Evolutionary conservation across 306 rosid species (phyloP).

Genomic region (Rubus idaeus): DNA sequence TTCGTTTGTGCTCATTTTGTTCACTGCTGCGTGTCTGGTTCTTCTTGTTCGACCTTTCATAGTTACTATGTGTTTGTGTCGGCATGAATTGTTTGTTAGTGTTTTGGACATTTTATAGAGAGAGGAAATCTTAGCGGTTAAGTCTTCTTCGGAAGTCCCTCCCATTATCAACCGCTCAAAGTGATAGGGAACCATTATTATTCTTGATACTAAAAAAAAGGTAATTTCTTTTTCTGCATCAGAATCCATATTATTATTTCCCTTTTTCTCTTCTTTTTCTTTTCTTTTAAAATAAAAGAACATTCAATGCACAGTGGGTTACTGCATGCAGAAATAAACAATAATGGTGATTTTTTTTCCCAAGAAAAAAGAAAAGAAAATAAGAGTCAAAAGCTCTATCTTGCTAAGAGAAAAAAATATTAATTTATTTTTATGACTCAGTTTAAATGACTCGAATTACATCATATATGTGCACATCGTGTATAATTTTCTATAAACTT

Average conservation of each 20-base stretch:
- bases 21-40: no score
- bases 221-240: not conserved
- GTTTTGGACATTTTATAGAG: not conserved
- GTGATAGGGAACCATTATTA: not conserved
- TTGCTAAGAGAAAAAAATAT: no score
- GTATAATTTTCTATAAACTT: no score
- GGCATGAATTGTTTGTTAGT: not conserved
- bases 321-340: not conserved
- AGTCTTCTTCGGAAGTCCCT: slow-evolving; percentile 16
- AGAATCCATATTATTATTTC: not conserved
- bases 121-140: slow-evolving; percentile 49
- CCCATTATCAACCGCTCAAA: not conserved
- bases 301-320: not conserved
- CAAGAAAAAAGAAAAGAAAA: no score
- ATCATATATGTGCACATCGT: no score
- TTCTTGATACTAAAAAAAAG: no score
- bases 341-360: not conserved
- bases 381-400: no score
- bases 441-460: no score
- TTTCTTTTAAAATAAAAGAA: not conserved
- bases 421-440: no score
- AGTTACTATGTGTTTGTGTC: not conserved
- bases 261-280: not conserved
- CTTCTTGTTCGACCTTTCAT: not conserved
- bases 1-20: not conserved